Base-by-base conservation (phyloP, 371 early-diverging fungal species). In the Mucor ambiguus region DNA sequence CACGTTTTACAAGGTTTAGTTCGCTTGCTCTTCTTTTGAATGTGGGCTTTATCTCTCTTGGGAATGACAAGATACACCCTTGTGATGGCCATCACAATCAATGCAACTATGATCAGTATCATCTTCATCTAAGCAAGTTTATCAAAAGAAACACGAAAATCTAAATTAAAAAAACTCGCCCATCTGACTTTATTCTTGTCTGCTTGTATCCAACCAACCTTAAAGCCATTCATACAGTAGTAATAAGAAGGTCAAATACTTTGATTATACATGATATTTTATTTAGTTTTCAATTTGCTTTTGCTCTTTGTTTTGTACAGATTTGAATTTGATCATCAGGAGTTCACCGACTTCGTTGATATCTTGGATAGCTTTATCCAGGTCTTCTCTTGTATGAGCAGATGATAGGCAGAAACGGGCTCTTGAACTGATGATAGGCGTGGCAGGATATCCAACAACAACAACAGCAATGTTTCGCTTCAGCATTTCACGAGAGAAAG, bases 371-470 rank as follows among this genome's bases (percentile, higher is more conserved):
- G 89, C 82, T 61, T 63, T 73, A 73, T 80, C 93, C n/a, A 99
- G 76, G 77, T 99, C 99, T 78, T 96, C 95, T 72, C 87, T 89
- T 20, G 95, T 96, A 78, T 99, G 99, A 11, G 97, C 88, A 7
- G 98, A 93, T 18, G 95, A 94, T 41, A 99, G 75, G 80, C 99
- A 99, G 89, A 99, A 96, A 49, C 99, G 85, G 35, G 96, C 98
- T 52, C 99, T 87, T 7, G 95, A 93, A 20, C 95, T 92, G 56
- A 99, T 95, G 61, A 99, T 95, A n/a, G 99, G 96, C 0, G 98
- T 98, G 2, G 97, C 97, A 0, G 99, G 99, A 83, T 98, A 98
- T 20, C 97, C 98, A 6, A 99, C 99, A 2, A 99, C 98, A 7
- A 99, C 99, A 22, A 98, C 95, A 9, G 99, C 99, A 67, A 99